Evolutionary conservation across 176 grass and related monocot species (phyloP).

Genomic region (Puya raimondii): DNA sequence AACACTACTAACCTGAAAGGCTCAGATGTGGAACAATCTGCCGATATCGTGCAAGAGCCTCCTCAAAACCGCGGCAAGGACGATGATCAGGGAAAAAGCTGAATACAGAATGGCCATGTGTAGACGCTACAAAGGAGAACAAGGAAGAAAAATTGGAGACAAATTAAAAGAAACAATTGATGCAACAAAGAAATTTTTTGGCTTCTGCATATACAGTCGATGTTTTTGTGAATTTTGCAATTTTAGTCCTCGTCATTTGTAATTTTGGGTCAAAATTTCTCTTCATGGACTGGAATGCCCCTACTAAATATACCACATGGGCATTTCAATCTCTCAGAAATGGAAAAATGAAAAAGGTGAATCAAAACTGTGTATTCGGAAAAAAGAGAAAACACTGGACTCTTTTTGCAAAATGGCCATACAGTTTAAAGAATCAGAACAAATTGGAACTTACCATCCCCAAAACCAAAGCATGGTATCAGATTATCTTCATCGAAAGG

Average conservation of each 20-base stretch:
- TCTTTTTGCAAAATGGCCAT: neutral
- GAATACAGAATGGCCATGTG: constrained; percentile 75
- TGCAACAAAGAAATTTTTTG: constrained; percentile 1
- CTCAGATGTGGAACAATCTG: constrained; percentile 69
- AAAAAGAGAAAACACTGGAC: no score
- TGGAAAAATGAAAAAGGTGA: no score
- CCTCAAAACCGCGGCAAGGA: constrained; percentile 80
- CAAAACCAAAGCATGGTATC: constrained; percentile 97
- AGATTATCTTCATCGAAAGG: constrained; percentile 99
- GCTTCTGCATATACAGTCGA: no score
- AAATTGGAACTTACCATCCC: constrained; percentile 50
- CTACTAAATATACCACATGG: no score
- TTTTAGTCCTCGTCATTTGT: no score
- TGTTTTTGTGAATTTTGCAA: no score
- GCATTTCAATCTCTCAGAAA: no score
- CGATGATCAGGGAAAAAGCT: constrained; percentile 66
- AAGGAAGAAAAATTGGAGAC: constrained; percentile 11
- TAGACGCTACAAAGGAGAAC: constrained; percentile 43
- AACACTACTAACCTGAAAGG: constrained; percentile 57
- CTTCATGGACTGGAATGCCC: no score
- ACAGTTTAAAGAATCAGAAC: constrained; percentile 6
- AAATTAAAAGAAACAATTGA: constrained; percentile 7
- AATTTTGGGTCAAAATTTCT: no score
- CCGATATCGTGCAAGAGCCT: constrained; percentile 71
- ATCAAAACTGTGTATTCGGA: no score